A percentile compares a stretch with the other conserved stretches of the same genome.
These are phyloP conservation scores for Saussurea involucrata DNA, from an alignment of 129 eudicot genomes.

Conservation along the genomic window DNA sequence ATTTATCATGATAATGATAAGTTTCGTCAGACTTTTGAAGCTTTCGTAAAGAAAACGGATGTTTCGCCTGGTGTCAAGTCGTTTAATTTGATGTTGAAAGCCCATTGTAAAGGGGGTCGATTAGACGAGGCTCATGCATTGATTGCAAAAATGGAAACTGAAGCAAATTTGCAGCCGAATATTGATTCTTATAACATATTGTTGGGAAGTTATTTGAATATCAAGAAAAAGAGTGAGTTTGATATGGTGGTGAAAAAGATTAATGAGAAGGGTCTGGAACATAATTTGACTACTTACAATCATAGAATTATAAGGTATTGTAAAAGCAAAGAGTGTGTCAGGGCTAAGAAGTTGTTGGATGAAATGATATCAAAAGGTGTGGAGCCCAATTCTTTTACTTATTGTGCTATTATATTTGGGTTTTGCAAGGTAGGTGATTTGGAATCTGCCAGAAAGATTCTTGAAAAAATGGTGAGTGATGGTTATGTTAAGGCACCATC, in stretches of 20 bases:
- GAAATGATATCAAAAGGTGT: slow-evolving; percentile 44
- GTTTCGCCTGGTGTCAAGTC: slow-evolving; percentile 38
- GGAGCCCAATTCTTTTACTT: slow-evolving; percentile 39
- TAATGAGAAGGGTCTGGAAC: slow-evolving; percentile 31
- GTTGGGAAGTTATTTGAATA: slow-evolving; percentile 38
- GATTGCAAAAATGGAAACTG: slow-evolving; percentile 37
- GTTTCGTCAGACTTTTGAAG: slow-evolving; percentile 23
- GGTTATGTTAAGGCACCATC: slow-evolving; percentile 34
- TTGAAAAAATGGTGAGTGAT: slow-evolving; percentile 43
- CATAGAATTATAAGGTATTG: slow-evolving; percentile 44
- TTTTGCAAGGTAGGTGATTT: slow-evolving; percentile 53
- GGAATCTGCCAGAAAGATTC: slow-evolving; percentile 40
- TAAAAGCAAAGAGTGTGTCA: slow-evolving; percentile 34
- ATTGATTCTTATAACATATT: slow-evolving; percentile 38
- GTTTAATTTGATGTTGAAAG: slow-evolving; percentile 33
- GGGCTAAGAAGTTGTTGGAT: slow-evolving; percentile 48
- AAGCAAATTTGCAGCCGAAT: slow-evolving; percentile 26
- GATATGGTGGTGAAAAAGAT: slow-evolving; percentile 41
- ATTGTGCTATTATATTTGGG: slow-evolving; percentile 36
- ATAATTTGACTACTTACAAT: slow-evolving; percentile 40
- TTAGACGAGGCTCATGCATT: slow-evolving; percentile 32
- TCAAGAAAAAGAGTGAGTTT: slow-evolving; percentile 32
- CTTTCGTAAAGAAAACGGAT: slow-evolving; percentile 9
- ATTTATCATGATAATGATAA: slow-evolving; percentile 32
- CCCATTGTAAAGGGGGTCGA: slow-evolving; percentile 26